Conservation (phyloP, 2,329 filamentous ascomycete genomes). For the Fusarium tanahbumbuense region DNA sequence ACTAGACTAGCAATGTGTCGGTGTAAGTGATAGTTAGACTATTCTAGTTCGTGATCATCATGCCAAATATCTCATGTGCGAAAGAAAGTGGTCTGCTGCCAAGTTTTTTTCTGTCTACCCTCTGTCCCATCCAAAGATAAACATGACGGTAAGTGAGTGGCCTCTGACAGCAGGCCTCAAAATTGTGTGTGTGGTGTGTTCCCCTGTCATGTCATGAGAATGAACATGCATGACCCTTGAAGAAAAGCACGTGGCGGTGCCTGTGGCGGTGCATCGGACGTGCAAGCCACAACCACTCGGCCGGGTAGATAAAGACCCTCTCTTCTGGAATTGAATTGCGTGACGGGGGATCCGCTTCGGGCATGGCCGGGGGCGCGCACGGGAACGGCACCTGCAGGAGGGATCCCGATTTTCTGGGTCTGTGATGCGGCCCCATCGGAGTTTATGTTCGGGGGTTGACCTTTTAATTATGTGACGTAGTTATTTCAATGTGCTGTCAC, state of each 20-base stretch:
- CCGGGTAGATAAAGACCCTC: conserved; percentile 27
- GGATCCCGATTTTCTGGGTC: conserved; percentile 34
- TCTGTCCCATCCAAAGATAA: conserved; percentile 7
- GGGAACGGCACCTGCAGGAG: conserved; percentile 31
- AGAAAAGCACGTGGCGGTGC: conserved; percentile 32
- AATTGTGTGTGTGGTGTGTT: conserved; percentile 3
- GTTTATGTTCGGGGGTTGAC: not conserved
- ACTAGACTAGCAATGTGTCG: not conserved
- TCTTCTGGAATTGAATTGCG: not conserved
- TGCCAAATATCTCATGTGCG: conserved; percentile 19
- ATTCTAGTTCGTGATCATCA: conserved; percentile 21
- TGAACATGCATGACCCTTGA: conserved; percentile 28
- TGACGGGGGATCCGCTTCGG: conserved; percentile 38
- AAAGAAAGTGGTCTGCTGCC: conserved; percentile 33
- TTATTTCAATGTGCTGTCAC: not conserved
- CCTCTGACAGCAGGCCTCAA: conserved; percentile 32
- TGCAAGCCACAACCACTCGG: conserved; percentile 37
- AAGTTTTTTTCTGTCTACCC: conserved; percentile 15
- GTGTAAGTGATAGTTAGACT: conserved; percentile 10
- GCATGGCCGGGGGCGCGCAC: conserved; percentile 27
- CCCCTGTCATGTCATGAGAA: conserved; percentile 21
- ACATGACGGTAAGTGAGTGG: not conserved
- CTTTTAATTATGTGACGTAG: conserved; percentile 18
- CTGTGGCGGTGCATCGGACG: conserved; percentile 35
- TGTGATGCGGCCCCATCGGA: conserved; percentile 23